Evolutionary conservation across 129 eudicot genomes (phyloP), one percentile per base, ranked within the genome.

Genomic region (Centella asiatica): DNA sequence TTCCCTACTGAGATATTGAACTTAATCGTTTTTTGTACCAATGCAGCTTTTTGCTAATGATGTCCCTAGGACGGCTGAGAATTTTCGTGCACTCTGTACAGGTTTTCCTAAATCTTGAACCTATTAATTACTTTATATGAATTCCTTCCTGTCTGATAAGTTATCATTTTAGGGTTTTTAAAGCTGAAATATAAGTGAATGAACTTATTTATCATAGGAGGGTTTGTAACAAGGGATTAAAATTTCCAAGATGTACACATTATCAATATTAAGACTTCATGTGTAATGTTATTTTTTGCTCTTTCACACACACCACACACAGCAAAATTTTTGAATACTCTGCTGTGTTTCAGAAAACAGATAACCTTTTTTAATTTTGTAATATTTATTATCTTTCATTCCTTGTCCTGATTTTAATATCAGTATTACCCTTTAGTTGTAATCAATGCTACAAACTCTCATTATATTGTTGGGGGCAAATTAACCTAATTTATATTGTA

Each of bases 71-170:
- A 86, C 97, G 9, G 94, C 94, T 36, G 97, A 90, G 75, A 86
- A 90, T 65, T 84, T 90, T 42, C 87, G 97, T 66, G 94, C 97
- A 19, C 83, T 90, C 62, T 90, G 97, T 78, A 86, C 97, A 48
- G 95, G 95, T 90, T 56, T 23, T 33, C 40, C 13, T 74, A 37
- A 18, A 19, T 20, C 17, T 50, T 0, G 26, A 27, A 24, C n/a
- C 1, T 10, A 0, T 2, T 57, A 29, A 29, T 57, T 10, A 18
- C 13, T 14, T 52, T 17, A 19, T 19, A 23, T 52, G 58, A 52
- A 52, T 7, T 25, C 32, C 32, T 18, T 28, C 0, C 2, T 55
- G 23, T 55, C 20, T 29, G 39, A 34, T 9, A 34, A 4, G 9
- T 3, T 34, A 34, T 3, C 4, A 9, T 18, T 34, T 0, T 3